phyloP scores from a whole-genome alignment of 495 filamentous ascomycete species.

The Tuber calosporum region DNA sequence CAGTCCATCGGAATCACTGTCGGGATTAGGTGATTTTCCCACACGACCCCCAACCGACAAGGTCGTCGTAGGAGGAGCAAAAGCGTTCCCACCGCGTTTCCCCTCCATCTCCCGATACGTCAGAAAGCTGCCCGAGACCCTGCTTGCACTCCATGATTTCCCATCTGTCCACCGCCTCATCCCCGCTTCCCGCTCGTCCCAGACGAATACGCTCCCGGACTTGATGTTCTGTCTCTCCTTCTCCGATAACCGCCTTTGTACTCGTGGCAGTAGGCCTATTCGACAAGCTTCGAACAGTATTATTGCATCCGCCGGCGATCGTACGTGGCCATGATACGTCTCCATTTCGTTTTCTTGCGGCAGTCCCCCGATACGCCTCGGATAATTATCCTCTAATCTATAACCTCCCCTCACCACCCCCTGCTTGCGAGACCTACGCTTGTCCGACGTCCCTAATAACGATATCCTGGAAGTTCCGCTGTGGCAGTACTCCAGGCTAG shows the following conservation, averaged over 20 bases:
- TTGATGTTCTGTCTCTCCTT: constrained; percentile 93
- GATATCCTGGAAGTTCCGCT: neutral
- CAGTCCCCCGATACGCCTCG: neutral
- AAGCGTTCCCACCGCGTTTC: constrained; percentile 66
- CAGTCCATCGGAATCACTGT: constrained; percentile 72
- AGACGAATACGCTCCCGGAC: constrained; percentile 95
- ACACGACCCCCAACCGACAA: constrained; percentile 46
- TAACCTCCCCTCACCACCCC: constrained; percentile 4
- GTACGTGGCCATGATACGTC: constrained; percentile 88
- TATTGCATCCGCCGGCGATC: constrained; percentile 89
- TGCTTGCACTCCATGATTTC: constrained; percentile 97
- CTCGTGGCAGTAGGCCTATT: constrained; percentile 77
- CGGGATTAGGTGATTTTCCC: constrained; percentile 75
- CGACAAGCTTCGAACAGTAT: constrained; percentile 95
- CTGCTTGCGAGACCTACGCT: neutral
- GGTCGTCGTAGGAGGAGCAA: constrained; percentile 50
- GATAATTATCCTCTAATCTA: constrained; percentile 2
- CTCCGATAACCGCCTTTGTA: constrained; percentile 87
- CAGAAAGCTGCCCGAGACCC: constrained; percentile 93
- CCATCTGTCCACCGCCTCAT: constrained; percentile 99
- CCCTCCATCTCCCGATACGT: constrained; percentile 99
- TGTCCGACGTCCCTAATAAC: neutral
- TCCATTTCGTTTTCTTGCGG: constrained; percentile 57
- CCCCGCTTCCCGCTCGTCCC: constrained; percentile 96
- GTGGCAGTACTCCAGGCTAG: neutral